Evolutionary conservation across 495 filamentous ascomycete species (phyloP), one percentile per base, ranked within the genome.

Genomic region (Penicillium macrosclerotiorum): DNA sequence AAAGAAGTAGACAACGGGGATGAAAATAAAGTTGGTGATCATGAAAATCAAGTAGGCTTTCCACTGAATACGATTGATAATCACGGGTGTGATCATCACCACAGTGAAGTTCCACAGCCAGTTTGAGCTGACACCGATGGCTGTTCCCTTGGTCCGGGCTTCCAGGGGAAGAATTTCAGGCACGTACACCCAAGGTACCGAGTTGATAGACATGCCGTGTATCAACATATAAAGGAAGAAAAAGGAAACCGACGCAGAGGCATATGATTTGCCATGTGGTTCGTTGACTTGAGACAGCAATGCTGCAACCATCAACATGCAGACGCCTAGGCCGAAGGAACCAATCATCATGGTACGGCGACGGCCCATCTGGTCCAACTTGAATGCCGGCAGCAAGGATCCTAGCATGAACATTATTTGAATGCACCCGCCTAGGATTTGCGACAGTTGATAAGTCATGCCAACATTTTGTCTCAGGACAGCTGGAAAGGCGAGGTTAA

Each of bases 11-110:
- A 74, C 52, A 7, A 71, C 53, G 3, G 71, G 71, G 12, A 74
- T 54, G 44, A 74, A 77, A 1, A 64, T 41, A 14, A 70, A 65
- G 51, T 83, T 83, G 48, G 80, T 75, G 30, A 72, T 70, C 48
- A 75, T 76, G 62, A 77, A 85, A 37, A 83, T 77, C 49, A 84
- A 65, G 58, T 78, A 84, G 45, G 77, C 78, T 45, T 74, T 68
- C 81, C 80, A 85, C 9, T 68, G 62, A 1, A 82, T 55, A 26
- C 62, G 68, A 20, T 72, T 61, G 51, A 82, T 78, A 20, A 78
- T 74, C 3, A 74, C 58, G 1, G 77, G 79, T 1, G 80, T 84
- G 45, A 81, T 76, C 67, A 80, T 73, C 23, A 82, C 80, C 25
- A 85, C 73, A 42, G 73, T 69, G 48, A 80, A 82, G 52, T 81